Percentiles rank a stretch among this genome's conserved stretches.
These are phyloP conservation scores for Ceratobasidium sp. DNA, from an alignment of 1,284 basidiomycete species.

Conservation along the genomic window DNA sequence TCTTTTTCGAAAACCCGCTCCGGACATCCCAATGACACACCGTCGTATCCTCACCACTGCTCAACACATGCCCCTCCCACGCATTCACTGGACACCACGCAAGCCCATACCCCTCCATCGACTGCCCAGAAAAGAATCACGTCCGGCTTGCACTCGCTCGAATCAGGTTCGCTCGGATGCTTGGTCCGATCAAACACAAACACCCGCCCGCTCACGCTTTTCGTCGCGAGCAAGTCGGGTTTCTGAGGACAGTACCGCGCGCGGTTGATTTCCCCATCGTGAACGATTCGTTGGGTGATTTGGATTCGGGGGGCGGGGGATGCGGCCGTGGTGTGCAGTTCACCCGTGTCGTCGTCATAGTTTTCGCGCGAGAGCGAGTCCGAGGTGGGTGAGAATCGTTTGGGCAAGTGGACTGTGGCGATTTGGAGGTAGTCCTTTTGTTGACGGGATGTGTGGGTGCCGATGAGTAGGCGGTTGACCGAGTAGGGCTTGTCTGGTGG, in stretches of 20 bases:
- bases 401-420: slow-evolving; percentile 91
- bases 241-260: slow-evolving; percentile 99
- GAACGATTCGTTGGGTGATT: slow-evolving; percentile 94
- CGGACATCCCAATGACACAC: slow-evolving; percentile 86
- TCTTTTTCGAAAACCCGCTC: slow-evolving; percentile 78
- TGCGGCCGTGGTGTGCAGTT: slow-evolving; percentile 66
- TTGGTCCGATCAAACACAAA: slow-evolving; percentile 97
- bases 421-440: slow-evolving; percentile 97
- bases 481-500: slow-evolving; percentile 91
- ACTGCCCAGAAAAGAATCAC: slow-evolving; percentile 90
- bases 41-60: slow-evolving; percentile 95
- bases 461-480: slow-evolving; percentile 90
- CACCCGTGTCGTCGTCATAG: slow-evolving; percentile 35
- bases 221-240: slow-evolving; percentile 95
- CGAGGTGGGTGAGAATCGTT: slow-evolving; percentile 52
- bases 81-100: slow-evolving; percentile 85
- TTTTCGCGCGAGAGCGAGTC: slow-evolving; percentile 31
- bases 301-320: slow-evolving; percentile 82
- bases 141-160: slow-evolving; percentile 82
- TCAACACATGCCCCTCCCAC: slow-evolving; percentile 78
- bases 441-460: slow-evolving; percentile 96
- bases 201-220: slow-evolving; percentile 88
- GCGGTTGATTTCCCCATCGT: slow-evolving; percentile 94
- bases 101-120: slow-evolving; percentile 91
- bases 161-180: slow-evolving; percentile 84